Evolutionary conservation across 768 basidiomycete species (phyloP).

Genomic region (Leccinum incarnatum): DNA sequence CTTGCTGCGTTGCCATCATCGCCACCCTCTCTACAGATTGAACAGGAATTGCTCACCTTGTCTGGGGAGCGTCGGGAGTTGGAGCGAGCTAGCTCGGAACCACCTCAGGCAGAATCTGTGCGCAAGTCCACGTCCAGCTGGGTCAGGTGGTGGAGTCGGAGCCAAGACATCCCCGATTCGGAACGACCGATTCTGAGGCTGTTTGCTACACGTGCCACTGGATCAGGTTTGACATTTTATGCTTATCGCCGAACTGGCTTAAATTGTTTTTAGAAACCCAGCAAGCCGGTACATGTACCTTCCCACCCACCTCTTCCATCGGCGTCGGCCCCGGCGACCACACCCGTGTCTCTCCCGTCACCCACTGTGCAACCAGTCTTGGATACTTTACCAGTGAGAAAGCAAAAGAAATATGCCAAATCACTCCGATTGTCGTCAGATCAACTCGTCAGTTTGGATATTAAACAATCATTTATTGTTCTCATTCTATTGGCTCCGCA

Average conservation of each 20-base stretch:
- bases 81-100: constrained; percentile 39
- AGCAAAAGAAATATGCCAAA: constrained; percentile 74
- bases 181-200: constrained; percentile 25
- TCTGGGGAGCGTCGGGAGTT: constrained; percentile 26
- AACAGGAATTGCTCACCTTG: constrained; percentile 26
- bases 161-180: constrained; percentile 35
- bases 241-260: neutral
- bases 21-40: constrained; percentile 20
- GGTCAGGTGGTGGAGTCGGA: constrained; percentile 83
- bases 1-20: constrained; percentile 13
- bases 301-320: constrained; percentile 23
- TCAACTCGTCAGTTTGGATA: constrained; percentile 64
- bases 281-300: neutral
- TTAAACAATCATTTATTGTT: neutral
- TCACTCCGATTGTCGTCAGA: constrained; percentile 91
- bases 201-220: constrained; percentile 22
- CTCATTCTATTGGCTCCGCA: constrained; percentile 29
- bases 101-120: constrained; percentile 30
- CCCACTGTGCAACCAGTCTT: constrained; percentile 30
- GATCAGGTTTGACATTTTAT: constrained; percentile 19
- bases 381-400: constrained; percentile 6
- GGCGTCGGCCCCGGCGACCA: constrained; percentile 47
- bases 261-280: constrained; percentile 13
- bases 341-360: constrained; percentile 32
- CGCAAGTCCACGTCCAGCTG: constrained; percentile 60